These are phyloP conservation scores for Herpotrichia juniperi DNA, from an alignment of 2,329 filamentous ascomycete genomes.

Conservation along the genomic window DNA sequence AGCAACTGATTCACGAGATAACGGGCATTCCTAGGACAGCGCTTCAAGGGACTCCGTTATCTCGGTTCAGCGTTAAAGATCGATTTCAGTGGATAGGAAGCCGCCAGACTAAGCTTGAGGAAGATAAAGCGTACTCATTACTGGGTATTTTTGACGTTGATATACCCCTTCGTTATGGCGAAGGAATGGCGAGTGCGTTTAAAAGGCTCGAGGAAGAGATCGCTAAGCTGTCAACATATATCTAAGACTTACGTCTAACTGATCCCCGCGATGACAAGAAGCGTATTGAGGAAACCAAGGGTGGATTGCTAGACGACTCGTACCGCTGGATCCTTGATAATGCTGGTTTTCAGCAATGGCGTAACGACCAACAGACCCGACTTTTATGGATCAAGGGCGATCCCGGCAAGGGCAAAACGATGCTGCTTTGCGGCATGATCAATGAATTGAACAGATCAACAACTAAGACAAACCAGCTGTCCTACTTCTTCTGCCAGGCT, in stretches of 20 bases:
- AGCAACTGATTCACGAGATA: constrained; percentile 4
- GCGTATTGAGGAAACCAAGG: constrained; percentile 12
- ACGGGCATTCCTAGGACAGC: constrained; percentile 5
- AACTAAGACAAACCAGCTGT: neutral
- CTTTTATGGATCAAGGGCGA: constrained; percentile 15
- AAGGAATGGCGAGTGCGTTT: constrained; percentile 9
- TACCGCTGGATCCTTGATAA: constrained; percentile 26
- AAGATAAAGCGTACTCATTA: constrained; percentile 7
- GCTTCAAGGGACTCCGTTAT: constrained; percentile 1
- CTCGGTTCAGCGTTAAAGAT: constrained; percentile 12
- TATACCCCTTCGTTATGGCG: neutral
- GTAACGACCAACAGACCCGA: constrained; percentile 21
- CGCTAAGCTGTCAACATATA: constrained; percentile 10
- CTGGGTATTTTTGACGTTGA: constrained; percentile 17
- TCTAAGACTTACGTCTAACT: constrained; percentile 9
- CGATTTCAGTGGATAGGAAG: constrained; percentile 9
- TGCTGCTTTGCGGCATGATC: constrained; percentile 6
- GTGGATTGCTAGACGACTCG: constrained; percentile 12
- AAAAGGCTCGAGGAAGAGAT: constrained; percentile 17
- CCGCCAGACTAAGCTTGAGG: constrained; percentile 16
- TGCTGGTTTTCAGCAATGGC: constrained; percentile 25
- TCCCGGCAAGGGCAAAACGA: constrained; percentile 4
- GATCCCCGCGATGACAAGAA: constrained; percentile 15
- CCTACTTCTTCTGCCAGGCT: constrained; percentile 8
- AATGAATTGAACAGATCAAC: neutral